A percentile compares a stretch with the other conserved stretches of the same genome.
These are phyloP conservation scores for Acidiella bohemica DNA, from an alignment of 495 filamentous ascomycete species.

Conservation along the genomic window DNA sequence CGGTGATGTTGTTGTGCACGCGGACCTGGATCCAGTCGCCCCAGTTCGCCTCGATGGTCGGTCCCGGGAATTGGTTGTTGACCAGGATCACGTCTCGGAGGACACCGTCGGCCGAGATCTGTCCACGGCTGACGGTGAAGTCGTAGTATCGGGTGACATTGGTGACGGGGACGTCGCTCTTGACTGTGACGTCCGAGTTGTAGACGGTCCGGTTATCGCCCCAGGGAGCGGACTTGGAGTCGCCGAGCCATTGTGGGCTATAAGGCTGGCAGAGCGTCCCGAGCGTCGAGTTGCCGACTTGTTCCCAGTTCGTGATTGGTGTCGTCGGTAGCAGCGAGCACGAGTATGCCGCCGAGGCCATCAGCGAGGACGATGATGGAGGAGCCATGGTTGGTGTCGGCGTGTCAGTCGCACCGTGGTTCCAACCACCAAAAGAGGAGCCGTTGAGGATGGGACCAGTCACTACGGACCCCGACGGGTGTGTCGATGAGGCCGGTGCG, in stretches of 20 bases:
- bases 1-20: slow-evolving; percentile 16
- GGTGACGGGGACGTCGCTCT: slow-evolving; percentile 11
- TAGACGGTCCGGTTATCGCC: slow-evolving; percentile 10
- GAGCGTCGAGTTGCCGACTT: slow-evolving; percentile 13
- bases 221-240: slow-evolving; percentile 6
- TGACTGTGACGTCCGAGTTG: slow-evolving; percentile 9
- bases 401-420: too few species aligned
- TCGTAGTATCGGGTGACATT: slow-evolving; percentile 38
- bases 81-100: slow-evolving; percentile 33
- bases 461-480: too few species aligned
- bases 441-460: too few species aligned
- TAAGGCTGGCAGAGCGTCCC: slow-evolving; percentile 13
- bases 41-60: slow-evolving; percentile 21
- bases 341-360: neutral
- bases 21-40: slow-evolving; percentile 21
- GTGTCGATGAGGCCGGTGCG: neutral
- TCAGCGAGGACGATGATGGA: neutral
- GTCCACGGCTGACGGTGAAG: slow-evolving; percentile 38
- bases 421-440: too few species aligned
- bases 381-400: too few species aligned
- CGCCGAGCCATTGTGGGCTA: slow-evolving; percentile 11
- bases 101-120: slow-evolving; percentile 35
- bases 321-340: neutral
- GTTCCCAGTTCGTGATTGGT: slow-evolving; percentile 8
- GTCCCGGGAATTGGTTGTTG: slow-evolving; percentile 28